Base-by-base conservation (phyloP, 2,329 filamentous ascomycete genomes). In the Apiospora koreana region DNA sequence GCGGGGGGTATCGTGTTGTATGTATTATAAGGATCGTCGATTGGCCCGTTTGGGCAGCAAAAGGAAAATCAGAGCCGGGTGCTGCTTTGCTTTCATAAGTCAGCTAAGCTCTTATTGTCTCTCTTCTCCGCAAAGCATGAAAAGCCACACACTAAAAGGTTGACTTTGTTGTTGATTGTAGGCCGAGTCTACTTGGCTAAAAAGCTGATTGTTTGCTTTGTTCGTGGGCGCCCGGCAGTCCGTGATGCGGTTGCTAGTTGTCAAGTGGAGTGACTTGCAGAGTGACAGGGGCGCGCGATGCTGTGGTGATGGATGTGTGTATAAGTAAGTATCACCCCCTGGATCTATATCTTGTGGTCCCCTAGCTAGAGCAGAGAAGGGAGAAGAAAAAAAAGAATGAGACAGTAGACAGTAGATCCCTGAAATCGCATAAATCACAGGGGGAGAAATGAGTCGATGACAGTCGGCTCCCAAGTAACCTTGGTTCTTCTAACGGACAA, bases 291-390 rank as follows among this genome's bases (percentile, higher is more conserved):
- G 54, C 31, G 54, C 31, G 31, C 28, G 54, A 62, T 38, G 54
- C 31, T 62, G 54, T n/a, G 54, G 54, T 62, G 31, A 62, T 62
- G 54, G 54, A 38, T 12, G 54, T 62, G 54, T 62, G 54, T 62
- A 62, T 62, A n/a, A n/a, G n/a, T n/a, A n/a, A n/a, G n/a, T n/a
- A 62, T 62, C 54, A 62, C 18, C 54, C 54, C 54, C 54, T 62
- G 18, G 31, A 62, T 62, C 54, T 62, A 62, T 38, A 38, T 38
- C 28, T 62, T n/a, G 18, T n/a, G 28, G 8, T 6, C 54, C 54
- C 54, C 54, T 62, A 38, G 54, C 50, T 35, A 28, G 50, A 35
- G 50, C 16, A 31, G 28, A 58, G 18, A 25, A 31, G 31, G 18
- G 28, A 2, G 18, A 16, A 7, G 21, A 46, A 46, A 23, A 62